Base-by-base conservation (phyloP, 2,329 filamentous ascomycete species). In the Botrytis paeoniae region DNA sequence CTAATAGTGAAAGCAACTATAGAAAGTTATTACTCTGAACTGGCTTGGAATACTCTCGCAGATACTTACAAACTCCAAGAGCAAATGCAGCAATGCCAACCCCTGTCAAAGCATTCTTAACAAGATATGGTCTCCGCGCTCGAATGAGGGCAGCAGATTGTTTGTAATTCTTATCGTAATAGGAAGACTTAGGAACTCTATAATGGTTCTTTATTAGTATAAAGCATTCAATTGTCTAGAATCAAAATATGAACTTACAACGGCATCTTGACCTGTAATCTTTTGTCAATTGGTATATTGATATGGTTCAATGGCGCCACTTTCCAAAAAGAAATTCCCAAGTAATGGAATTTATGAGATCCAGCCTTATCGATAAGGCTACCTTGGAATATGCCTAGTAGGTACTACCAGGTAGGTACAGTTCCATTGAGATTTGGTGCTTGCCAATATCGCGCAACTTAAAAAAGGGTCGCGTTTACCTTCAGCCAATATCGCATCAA, bases 121-220 rank as follows among this genome's bases (percentile, higher is more conserved):
- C 84, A 59, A 99, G 87, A 82, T 97, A 99, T 68, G 96, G 96
- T 78, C 93, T 91, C 79, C 97, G 91, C 72, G 96, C 95, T 81
- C 96, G 93, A 81, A 98, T 91, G 76, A 99, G 90, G 72, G 97
- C 93, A 66, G 94, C 91, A 75, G 93, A 93, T 83, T 97, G 94
- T 77, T 92, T 91, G 84, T 93, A 93, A 80, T 92, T 88, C 81
- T 91, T 90, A 84, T 97, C 93, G 86, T 98, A 99, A 87, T 99
- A 99, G 77, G 93, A 94, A 45, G 91, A 92, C 80, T 85, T 85
- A 69, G 90, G 91, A 80, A 90, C 84, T 75, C 88, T 89, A 75
- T 62, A 75, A 68, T 57, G 4, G 25, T 22, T 4, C 62, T 69
- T 51, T 41, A 22, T 72, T 45, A 72, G 25, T 29, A 43, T 39